Conservation (phyloP, 1,284 basidiomycete genomes). For the Ganoderma sinense region DNA sequence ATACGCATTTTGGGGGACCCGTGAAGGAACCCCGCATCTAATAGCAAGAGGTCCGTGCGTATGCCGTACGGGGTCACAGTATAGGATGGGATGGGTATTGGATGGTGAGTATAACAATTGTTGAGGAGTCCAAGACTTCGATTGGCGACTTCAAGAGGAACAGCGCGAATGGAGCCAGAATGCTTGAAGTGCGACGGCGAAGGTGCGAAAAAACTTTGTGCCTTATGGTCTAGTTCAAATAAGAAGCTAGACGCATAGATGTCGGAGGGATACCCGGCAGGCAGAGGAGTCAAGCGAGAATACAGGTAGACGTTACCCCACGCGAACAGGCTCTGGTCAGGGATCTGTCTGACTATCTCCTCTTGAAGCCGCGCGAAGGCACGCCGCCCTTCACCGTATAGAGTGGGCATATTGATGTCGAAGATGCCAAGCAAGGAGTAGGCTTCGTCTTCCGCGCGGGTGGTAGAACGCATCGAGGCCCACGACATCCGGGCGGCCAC, state of each 20-base stretch:
- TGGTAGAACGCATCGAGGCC: slow-evolving; percentile 2
- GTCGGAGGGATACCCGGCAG: neutral
- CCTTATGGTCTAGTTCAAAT: neutral
- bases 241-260: neutral
- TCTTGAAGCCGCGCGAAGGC: slow-evolving; percentile 6
- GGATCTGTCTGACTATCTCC: neutral
- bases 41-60: neutral
- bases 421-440: slow-evolving; percentile 7
- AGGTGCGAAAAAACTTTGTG: neutral
- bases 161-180: neutral
- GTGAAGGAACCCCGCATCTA: neutral
- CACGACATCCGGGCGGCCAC: slow-evolving; percentile 9
- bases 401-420: slow-evolving; percentile 8
- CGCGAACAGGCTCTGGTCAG: slow-evolving; percentile 3
- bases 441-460: slow-evolving; percentile 6
- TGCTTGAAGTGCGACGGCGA: neutral
- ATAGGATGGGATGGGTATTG: neutral
- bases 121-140: neutral
- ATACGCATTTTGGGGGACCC: neutral
- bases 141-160: neutral
- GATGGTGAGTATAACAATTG: too few relatives aligned
- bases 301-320: neutral
- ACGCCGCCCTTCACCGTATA: slow-evolving; percentile 3
- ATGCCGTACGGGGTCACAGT: neutral
- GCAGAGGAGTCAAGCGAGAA: neutral